These are phyloP conservation scores for Alternaria metachromatica DNA, from an alignment of 2,329 filamentous ascomycete genomes.

Conservation along the genomic window DNA sequence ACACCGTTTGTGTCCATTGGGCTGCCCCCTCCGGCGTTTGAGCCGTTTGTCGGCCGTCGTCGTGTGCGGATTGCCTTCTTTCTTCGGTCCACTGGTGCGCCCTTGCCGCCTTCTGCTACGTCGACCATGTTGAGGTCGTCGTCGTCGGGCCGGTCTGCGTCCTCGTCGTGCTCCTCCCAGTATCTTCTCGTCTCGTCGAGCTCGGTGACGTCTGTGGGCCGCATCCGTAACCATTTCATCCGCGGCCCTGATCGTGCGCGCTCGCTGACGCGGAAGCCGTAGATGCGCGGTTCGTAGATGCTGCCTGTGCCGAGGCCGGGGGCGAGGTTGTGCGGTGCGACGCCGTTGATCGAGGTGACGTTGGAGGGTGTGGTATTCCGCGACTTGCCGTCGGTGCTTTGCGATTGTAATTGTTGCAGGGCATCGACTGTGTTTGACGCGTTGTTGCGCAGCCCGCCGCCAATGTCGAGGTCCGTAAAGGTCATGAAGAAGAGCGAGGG, in stretches of 20 bases:
- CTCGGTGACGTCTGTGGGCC: slow-evolving; percentile 79
- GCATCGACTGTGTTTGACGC: slow-evolving; percentile 43
- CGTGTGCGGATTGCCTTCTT: slow-evolving; percentile 49
- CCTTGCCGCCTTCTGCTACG: slow-evolving; percentile 41
- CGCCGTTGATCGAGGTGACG: slow-evolving; percentile 73
- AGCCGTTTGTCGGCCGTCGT: slow-evolving; percentile 43
- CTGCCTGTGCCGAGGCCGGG: slow-evolving; percentile 81
- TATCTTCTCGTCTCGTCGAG: slow-evolving; percentile 73
- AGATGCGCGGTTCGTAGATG: slow-evolving; percentile 95
- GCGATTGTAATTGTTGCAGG: slow-evolving; percentile 47
- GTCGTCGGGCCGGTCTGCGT: slow-evolving; percentile 44
- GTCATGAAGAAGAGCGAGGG: slow-evolving; percentile 97
- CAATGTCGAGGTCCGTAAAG: slow-evolving; percentile 92
- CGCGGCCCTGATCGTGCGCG: slow-evolving; percentile 86
- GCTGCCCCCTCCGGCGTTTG: slow-evolving; percentile 39
- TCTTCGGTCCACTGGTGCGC: slow-evolving; percentile 35
- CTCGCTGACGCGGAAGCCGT: slow-evolving; percentile 94
- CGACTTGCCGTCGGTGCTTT: slow-evolving; percentile 39
- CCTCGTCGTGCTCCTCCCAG: slow-evolving; percentile 51
- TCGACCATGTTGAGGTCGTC: slow-evolving; percentile 51
- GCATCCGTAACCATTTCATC: slow-evolving; percentile 94
- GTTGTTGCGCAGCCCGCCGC: slow-evolving; percentile 70
- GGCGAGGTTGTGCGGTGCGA: slow-evolving; percentile 84
- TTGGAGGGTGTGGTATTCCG: slow-evolving; percentile 44
- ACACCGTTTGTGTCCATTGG: slow-evolving; percentile 52